Evolutionary conservation across 2,329 filamentous ascomycete species (phyloP), one percentile per base, ranked within the genome.

Genomic region (Colletotrichum orchidophilum): DNA sequence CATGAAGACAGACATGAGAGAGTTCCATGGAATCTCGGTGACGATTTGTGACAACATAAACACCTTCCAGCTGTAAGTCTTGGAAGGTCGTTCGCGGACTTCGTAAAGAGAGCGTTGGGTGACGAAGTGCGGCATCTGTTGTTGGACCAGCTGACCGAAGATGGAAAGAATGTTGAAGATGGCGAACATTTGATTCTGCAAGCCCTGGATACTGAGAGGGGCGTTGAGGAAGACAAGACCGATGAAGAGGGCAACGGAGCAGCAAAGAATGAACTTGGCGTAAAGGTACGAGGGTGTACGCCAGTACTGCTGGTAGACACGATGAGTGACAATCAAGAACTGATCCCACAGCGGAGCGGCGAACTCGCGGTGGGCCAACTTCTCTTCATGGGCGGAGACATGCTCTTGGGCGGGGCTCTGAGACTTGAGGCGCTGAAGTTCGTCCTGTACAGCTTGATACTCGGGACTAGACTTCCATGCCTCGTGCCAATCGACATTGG

Each of bases 281-380:
- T 93, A 94, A 76, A 95, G 91, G 81, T 95, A 95, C 1, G 87
- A 85, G 0, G 93, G 93, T 1, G 88, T 93, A 62, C 93, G 88
- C 92, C 93, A 95, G 83, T 94, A 94, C 78, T 95, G 93, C 76
- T 92, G 86, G 80, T 94, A 94, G 13, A 94, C 90, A 72, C 93
- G 91, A 52, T 84, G 77, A 18, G 68, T 71, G 46, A 71, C 68
- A 53, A 71, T 54, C 5, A 71, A 12, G 11, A 87, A 87, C 46
- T 91, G 90, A 71, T 90, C 84, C 52, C 81, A 83, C 9, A 94
- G 80, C 0, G 92, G 88, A 26, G 91, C 91, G 1, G 93, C 93
- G 72, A 94, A 94, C 4, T 71, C 68, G 52, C 52, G 58, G 42
- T 1, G 46, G 33, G 58, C 27, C 33, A 11, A 49, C 50, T 35